These are phyloP conservation scores for Macrophomina phaseolina DNA, from an alignment of 2,329 filamentous ascomycete genomes.

Conservation along the genomic window DNA sequence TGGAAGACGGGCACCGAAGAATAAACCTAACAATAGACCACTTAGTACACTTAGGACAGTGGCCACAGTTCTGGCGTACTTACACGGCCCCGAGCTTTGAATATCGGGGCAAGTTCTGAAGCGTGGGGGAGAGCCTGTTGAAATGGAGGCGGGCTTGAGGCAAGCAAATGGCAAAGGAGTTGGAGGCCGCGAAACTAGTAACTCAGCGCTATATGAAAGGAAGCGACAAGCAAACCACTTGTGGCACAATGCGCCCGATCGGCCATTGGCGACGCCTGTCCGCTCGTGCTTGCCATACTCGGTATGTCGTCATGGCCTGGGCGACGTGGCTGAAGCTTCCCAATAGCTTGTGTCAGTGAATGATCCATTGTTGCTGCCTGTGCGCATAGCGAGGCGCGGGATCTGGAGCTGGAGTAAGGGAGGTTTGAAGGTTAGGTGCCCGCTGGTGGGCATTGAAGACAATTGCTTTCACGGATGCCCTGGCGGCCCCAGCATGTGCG, in stretches of 20 bases:
- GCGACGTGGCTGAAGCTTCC: conserved; percentile 1
- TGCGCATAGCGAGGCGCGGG: not conserved
- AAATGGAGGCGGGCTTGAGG: not conserved
- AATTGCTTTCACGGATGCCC: not conserved
- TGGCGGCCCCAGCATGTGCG: not conserved
- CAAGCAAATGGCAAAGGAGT: not conserved
- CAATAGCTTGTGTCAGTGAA: not conserved
- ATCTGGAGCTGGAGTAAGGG: not conserved
- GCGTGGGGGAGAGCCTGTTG: not conserved
- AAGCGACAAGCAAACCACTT: not conserved
- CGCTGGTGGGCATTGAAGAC: not conserved
- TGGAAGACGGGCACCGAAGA: no score
- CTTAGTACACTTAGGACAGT: no score
- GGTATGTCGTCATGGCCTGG: not conserved
- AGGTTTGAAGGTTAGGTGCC: not conserved
- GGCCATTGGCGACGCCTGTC: not conserved
- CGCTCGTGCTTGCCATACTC: conserved; percentile 1
- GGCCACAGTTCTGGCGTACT: not conserved
- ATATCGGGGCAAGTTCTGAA: not conserved
- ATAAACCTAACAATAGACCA: no score
- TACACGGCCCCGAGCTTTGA: not conserved
- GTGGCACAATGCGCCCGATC: not conserved
- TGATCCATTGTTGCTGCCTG: no score
- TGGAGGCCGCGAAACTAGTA: not conserved
- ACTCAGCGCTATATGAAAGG: not conserved